A percentile compares a stretch with the other conserved stretches of the same genome.
phyloP scores from a whole-genome alignment of 2,329 filamentous ascomycete species.

The Apiospora koreana region DNA sequence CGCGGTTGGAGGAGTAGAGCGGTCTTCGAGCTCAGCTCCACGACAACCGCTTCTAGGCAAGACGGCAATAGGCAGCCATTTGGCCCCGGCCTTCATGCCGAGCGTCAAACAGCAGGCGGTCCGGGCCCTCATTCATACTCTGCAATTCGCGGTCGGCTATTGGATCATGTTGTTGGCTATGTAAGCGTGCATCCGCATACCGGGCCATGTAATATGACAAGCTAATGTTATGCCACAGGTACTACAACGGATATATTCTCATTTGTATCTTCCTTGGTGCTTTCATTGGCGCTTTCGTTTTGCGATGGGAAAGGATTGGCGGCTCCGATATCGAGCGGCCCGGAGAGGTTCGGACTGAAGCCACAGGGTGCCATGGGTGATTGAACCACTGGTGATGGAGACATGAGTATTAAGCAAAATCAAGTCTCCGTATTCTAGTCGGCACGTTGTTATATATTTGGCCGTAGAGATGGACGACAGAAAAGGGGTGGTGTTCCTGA shows the following conservation, averaged over 20 bases:
- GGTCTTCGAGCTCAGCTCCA: background rate
- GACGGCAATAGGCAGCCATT: background rate
- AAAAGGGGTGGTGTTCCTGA: background rate
- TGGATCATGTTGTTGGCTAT: conserved; percentile 67
- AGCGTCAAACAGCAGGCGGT: conserved; percentile 65
- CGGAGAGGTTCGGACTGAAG: conserved; percentile 11
- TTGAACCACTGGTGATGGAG: background rate
- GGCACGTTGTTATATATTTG: background rate
- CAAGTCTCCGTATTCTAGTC: background rate
- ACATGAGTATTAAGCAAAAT: background rate
- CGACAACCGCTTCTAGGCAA: background rate
- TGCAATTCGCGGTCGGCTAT: conserved; percentile 75
- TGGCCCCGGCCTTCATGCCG: conserved; percentile 48
- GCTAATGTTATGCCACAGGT: conserved; percentile 50
- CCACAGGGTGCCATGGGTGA: conserved; percentile 26
- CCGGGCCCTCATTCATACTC: conserved; percentile 66
- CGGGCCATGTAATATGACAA: background rate
- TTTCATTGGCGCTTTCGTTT: conserved; percentile 71
- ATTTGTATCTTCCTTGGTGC: conserved; percentile 79
- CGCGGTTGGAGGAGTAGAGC: background rate
- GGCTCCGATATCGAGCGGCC: background rate
- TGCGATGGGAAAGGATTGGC: conserved; percentile 65
- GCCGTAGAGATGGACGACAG: background rate
- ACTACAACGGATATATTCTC: conserved; percentile 73
- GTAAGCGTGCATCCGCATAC: background rate